These are phyloP conservation scores for Nitzschia inconspicua DNA, from an alignment of 108 stramenopile species.

Conservation along the genomic window DNA sequence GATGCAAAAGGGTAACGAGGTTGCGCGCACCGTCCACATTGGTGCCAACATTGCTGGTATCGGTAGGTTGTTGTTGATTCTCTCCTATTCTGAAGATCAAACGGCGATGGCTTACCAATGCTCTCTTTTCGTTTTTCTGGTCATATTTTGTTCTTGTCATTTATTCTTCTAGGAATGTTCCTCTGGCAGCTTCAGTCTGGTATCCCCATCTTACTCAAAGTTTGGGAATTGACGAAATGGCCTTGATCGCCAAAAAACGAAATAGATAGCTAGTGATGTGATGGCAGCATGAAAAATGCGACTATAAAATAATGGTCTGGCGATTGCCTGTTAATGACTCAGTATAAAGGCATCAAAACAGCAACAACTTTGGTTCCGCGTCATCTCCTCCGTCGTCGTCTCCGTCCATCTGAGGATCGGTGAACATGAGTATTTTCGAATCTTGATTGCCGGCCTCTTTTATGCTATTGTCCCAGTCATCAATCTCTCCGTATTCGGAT, in stretches of 20 bases:
- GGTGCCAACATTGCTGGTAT: slow-evolving; percentile 87
- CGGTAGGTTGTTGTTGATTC: no score
- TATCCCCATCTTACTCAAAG: slow-evolving; percentile 89
- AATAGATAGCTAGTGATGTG: no score
- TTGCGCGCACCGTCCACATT: slow-evolving; percentile 91
- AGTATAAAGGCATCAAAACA: no score
- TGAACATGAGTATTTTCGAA: slow-evolving; percentile 38
- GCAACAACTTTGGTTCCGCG: slow-evolving; percentile 34
- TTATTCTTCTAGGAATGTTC: no score
- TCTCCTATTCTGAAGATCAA: no score
- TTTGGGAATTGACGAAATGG: slow-evolving; percentile 87
- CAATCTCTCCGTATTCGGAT: slow-evolving; percentile 20
- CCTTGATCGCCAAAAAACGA: no score
- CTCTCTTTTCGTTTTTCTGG: no score
- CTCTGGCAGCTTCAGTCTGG: slow-evolving; percentile 90
- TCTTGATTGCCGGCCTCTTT: slow-evolving; percentile 46
- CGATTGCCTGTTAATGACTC: no score
- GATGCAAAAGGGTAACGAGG: slow-evolving; percentile 99
- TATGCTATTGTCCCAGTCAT: slow-evolving; percentile 48
- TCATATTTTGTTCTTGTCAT: no score
- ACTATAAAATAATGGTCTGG: no score
- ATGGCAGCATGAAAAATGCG: no score
- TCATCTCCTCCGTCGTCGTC: slow-evolving; percentile 18
- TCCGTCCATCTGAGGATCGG: not conserved
- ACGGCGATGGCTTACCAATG: no score